A percentile compares a stretch with the other conserved stretches of the same genome.
These are phyloP conservation scores for Raffaelea albimanens DNA, from an alignment of 2,329 filamentous ascomycete species.

Conservation along the genomic window DNA sequence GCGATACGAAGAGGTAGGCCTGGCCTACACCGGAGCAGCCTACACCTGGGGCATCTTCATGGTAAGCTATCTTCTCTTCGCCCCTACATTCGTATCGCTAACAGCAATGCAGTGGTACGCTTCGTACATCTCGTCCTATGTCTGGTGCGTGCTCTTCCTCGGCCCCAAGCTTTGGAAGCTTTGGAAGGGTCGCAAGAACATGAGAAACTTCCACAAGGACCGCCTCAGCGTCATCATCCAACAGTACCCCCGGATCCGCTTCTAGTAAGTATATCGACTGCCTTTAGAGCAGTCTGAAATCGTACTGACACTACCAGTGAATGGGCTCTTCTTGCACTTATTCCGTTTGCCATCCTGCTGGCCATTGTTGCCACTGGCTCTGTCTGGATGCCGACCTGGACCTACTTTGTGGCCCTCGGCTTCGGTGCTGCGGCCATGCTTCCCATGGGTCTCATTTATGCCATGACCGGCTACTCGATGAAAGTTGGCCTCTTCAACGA, in stretches of 20 bases:
- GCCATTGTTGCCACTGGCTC: slow-evolving; percentile 11
- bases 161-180: not conserved
- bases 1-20: slow-evolving; percentile 12
- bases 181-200: not conserved
- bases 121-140: slow-evolving; percentile 5
- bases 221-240: slow-evolving; percentile 2
- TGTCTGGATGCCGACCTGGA: slow-evolving; percentile 13
- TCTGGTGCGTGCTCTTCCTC: slow-evolving; percentile 3
- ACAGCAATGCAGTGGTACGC: slow-evolving; percentile 2
- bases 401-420: slow-evolving; percentile 13
- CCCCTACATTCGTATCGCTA: not conserved
- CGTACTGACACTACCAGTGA: not conserved
- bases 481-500: slow-evolving; percentile 14
- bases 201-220: not conserved
- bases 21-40: slow-evolving; percentile 12
- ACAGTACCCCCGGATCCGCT: not conserved
- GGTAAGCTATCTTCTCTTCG: slow-evolving; percentile 1
- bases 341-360: slow-evolving; percentile 11
- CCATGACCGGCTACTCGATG: slow-evolving; percentile 12
- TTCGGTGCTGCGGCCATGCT: slow-evolving; percentile 13
- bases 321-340: not conserved
- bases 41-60: slow-evolving; percentile 14
- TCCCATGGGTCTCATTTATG: slow-evolving; percentile 14
- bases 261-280: not conserved
- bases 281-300: not conserved